Evolutionary conservation across 768 basidiomycete species (phyloP).

Genomic region (Amanita subjunquillea): DNA sequence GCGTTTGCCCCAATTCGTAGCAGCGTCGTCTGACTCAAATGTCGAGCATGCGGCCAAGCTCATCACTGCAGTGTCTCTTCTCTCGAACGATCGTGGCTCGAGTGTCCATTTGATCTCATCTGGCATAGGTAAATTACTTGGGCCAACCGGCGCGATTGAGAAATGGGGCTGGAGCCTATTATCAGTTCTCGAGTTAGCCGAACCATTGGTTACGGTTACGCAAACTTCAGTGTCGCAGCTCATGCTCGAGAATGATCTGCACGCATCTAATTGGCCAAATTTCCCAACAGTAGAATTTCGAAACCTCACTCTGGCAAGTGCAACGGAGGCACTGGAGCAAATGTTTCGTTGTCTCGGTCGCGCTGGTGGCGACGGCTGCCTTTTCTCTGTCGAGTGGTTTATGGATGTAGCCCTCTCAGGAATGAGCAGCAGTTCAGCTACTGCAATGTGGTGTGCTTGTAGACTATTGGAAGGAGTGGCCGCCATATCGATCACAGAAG

Average conservation of each 20-base stretch:
- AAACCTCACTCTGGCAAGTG: constrained; percentile 39
- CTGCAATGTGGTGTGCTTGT: constrained; percentile 81
- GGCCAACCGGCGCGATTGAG: constrained; percentile 77
- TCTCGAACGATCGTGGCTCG: constrained; percentile 16
- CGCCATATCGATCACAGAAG: constrained; percentile 30
- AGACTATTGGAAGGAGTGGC: constrained; percentile 67
- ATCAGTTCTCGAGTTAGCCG: constrained; percentile 64
- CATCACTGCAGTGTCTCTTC: constrained; percentile 59
- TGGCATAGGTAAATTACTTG: constrained; percentile 56
- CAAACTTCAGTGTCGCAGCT: constrained; percentile 40
- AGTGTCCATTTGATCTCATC: constrained; percentile 35
- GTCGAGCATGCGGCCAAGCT: constrained; percentile 59
- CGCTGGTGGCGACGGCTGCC: constrained; percentile 55
- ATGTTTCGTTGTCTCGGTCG: constrained; percentile 71
- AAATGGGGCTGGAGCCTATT: constrained; percentile 89
- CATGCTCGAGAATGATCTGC: constrained; percentile 43
- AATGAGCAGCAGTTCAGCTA: constrained; percentile 35
- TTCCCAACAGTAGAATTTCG: constrained; percentile 57
- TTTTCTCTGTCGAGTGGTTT: constrained; percentile 83
- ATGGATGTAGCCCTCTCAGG: constrained; percentile 39
- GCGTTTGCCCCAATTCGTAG: constrained; percentile 62
- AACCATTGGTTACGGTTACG: constrained; percentile 39
- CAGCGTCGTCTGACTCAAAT: constrained; percentile 62
- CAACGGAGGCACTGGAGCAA: constrained; percentile 43
- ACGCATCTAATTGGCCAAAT: constrained; percentile 19